Evolutionary conservation across 2,329 filamentous ascomycete species (phyloP).

Genomic region (Acephala macrosclerotiorum): DNA sequence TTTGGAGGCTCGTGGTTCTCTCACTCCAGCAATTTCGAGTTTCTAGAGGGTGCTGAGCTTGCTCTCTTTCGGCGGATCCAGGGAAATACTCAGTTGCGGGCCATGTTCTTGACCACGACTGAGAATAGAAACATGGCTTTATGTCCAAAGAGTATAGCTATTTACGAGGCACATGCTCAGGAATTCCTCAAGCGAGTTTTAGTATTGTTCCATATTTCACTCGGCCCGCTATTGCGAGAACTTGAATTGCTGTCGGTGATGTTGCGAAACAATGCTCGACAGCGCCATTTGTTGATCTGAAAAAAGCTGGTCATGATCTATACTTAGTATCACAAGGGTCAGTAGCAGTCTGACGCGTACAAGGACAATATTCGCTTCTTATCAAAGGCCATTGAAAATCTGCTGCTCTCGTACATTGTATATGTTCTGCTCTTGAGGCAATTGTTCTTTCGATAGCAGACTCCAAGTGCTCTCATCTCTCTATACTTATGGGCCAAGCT

Average conservation of each 20-base stretch:
- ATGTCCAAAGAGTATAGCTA: conserved; percentile 14
- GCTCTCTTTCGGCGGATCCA: no score
- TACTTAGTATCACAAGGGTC: no score
- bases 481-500: conserved; percentile 25
- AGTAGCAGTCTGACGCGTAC: no score
- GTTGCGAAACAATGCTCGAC: no score
- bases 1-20: conserved; percentile 26
- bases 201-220: conserved; percentile 17
- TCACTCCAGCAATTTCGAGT: conserved; percentile 23
- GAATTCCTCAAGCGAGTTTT: no score
- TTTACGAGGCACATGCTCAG: conserved; percentile 24
- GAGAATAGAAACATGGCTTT: conserved; percentile 13
- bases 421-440: conserved; percentile 22
- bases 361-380: no score
- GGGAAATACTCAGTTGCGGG: no score
- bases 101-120: neutral
- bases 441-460: conserved; percentile 22
- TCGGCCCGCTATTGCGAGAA: no score
- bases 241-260: no score
- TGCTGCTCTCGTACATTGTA: conserved; percentile 26
- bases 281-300: no score
- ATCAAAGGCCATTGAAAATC: conserved; percentile 22
- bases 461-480: conserved; percentile 16
- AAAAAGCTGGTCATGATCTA: no score
- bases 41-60: no score